Evolutionary conservation across 768 basidiomycete genomes (phyloP).

Genomic region (Gyrodon lividus): DNA sequence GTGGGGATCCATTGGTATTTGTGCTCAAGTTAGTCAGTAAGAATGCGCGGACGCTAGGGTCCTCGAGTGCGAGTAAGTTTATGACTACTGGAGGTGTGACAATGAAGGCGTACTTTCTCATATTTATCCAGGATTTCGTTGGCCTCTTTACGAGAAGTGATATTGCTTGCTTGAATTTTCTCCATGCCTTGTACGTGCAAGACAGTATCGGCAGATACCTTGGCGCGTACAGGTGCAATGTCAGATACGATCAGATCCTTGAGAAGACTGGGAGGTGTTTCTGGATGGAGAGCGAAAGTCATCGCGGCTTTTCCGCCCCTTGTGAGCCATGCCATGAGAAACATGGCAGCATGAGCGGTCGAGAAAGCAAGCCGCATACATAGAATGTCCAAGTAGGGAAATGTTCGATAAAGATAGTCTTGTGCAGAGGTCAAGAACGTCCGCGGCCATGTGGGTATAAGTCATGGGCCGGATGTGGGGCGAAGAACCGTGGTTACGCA

Average conservation of each 20-base stretch:
- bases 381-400: slow-evolving; percentile 85
- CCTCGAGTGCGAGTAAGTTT: slow-evolving; percentile 44
- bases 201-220: slow-evolving; percentile 61
- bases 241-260: slow-evolving; percentile 72
- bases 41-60: slow-evolving; percentile 73
- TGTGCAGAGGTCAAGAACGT: slow-evolving; percentile 67
- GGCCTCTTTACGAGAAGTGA: slow-evolving; percentile 68
- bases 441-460: slow-evolving; percentile 77
- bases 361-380: slow-evolving; percentile 48
- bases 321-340: slow-evolving; percentile 4
- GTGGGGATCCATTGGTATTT: slow-evolving; percentile 27
- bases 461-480: slow-evolving; percentile 73
- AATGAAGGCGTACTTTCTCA: slow-evolving; percentile 52
- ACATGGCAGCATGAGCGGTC: not conserved
- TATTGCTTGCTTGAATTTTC: slow-evolving; percentile 56
- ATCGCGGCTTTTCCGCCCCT: slow-evolving; percentile 90
- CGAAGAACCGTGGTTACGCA: slow-evolving; percentile 87
- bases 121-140: slow-evolving; percentile 58
- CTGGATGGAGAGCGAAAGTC: slow-evolving; percentile 54
- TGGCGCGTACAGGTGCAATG: slow-evolving; percentile 68
- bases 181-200: slow-evolving; percentile 73
- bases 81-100: no score
- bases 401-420: slow-evolving; percentile 55
- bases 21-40: slow-evolving; percentile 76
- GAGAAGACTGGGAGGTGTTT: slow-evolving; percentile 42